Evolutionary conservation across 2,329 filamentous ascomycete species (phyloP).

Genomic region (Sporothrix mexicana): DNA sequence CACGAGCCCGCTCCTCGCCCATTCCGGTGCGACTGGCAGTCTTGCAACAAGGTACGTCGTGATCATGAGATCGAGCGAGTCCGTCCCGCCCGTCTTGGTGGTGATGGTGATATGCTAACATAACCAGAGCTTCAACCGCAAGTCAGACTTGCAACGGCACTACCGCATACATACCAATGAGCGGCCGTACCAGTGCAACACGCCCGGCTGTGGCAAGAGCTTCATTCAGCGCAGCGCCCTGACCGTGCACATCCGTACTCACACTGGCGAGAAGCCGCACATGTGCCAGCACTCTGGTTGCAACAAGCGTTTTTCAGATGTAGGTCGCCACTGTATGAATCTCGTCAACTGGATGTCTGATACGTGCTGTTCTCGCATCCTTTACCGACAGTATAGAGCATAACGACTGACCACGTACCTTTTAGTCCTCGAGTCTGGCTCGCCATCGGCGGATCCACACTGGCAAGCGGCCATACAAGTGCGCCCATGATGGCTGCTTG

Average conservation of each 20-base stretch:
- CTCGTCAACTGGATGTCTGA: not conserved
- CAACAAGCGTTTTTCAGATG: conserved; percentile 73
- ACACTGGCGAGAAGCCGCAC: conserved; percentile 84
- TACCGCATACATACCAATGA: conserved; percentile 76
- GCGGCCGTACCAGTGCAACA: conserved; percentile 67
- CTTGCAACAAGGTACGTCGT: conserved; percentile 66
- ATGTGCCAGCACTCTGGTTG: conserved; percentile 69
- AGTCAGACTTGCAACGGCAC: conserved; percentile 72
- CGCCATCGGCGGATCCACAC: conserved; percentile 70
- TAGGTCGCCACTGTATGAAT: conserved; percentile 48
- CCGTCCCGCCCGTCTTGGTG: not conserved
- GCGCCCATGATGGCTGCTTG: conserved; percentile 64
- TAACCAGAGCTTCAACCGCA: conserved; percentile 71
- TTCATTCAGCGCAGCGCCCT: conserved; percentile 74
- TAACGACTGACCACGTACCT: not conserved
- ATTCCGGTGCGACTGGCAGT: conserved; percentile 68
- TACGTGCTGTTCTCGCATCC: not conserved
- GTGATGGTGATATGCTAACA: conserved; percentile 12
- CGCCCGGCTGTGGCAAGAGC: conserved; percentile 68
- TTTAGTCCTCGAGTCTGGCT: conserved; percentile 67
- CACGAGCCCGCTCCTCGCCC: conserved; percentile 67
- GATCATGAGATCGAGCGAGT: too few species aligned
- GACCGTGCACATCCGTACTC: conserved; percentile 73
- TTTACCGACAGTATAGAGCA: not conserved
- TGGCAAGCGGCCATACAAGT: conserved; percentile 70